A percentile compares a stretch with the other conserved stretches of the same genome.
Conservation (phyloP, 768 basidiomycete genomes). For the Ramaria sp. region DNA sequence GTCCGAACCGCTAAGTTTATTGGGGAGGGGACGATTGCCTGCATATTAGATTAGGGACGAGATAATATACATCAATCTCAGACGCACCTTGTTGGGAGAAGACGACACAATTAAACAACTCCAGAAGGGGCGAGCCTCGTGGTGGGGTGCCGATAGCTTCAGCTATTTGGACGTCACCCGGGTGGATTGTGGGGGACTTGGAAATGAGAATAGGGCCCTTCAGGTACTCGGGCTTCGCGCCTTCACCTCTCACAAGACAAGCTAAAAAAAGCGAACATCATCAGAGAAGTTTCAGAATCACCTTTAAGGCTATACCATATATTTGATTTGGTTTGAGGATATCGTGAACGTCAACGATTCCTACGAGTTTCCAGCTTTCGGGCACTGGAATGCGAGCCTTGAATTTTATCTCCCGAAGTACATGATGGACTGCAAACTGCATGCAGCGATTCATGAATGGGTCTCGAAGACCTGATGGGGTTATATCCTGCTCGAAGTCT, state of each 20-base stretch:
- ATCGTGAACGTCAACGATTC: conserved; percentile 54
- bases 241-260: conserved; percentile 24
- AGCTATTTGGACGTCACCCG: conserved; percentile 55
- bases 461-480: conserved; percentile 23
- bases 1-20: conserved; percentile 58
- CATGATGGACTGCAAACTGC: conserved; percentile 45
- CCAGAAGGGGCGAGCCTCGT: conserved; percentile 35
- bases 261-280: conserved; percentile 18
- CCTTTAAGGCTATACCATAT: conserved; percentile 35
- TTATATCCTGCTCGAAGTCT: conserved; percentile 15
- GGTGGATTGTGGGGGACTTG: conserved; percentile 58
- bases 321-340: conserved; percentile 44
- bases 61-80: neutral
- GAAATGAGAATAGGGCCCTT: conserved; percentile 46
- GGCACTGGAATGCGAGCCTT: conserved; percentile 58
- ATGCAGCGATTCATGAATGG: conserved; percentile 43
- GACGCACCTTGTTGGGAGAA: conserved; percentile 35
- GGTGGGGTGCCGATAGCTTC: conserved; percentile 51
- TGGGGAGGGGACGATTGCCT: conserved; percentile 52
- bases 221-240: conserved; percentile 35
- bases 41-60: conserved; percentile 12
- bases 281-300: conserved; percentile 12
- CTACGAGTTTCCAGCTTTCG: conserved; percentile 55
- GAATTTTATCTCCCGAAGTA: conserved; percentile 54
- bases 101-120: conserved; percentile 36